phyloP scores from a whole-genome alignment of 192 early-diverging fungal genomes.

The Gaertneriomyces semiglobifer region DNA sequence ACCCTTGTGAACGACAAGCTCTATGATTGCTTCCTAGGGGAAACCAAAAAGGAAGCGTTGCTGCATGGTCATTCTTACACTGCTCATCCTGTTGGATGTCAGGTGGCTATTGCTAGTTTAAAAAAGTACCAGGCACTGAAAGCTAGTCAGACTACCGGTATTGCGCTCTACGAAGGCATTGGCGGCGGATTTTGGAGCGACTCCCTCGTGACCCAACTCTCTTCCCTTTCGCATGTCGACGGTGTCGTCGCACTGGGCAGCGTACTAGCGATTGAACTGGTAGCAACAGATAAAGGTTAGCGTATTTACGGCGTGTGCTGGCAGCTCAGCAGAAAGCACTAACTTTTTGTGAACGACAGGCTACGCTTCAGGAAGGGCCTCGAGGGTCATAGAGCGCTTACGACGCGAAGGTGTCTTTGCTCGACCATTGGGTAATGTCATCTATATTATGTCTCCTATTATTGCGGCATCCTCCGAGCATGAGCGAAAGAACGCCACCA shows the following conservation, averaged over 20 bases:
- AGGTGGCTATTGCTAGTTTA: constrained; percentile 59
- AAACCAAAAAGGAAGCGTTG: constrained; percentile 64
- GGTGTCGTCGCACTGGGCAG: constrained; percentile 66
- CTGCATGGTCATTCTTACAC: constrained; percentile 83
- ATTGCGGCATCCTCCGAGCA: neutral
- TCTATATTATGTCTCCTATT: constrained; percentile 65
- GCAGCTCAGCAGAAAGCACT: neutral
- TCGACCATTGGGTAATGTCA: constrained; percentile 70
- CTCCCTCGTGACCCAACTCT: constrained; percentile 30
- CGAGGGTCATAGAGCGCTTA: constrained; percentile 34
- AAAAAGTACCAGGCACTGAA: constrained; percentile 43
- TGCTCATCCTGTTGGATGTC: constrained; percentile 77
- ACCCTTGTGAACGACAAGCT: constrained; percentile 63
- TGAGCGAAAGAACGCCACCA: neutral
- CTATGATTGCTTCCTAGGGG: constrained; percentile 62
- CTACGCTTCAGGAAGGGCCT: constrained; percentile 50
- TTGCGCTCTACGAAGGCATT: too few species aligned
- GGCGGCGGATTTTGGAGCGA: too few species aligned
- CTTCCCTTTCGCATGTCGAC: constrained; percentile 54
- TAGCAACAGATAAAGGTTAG: neutral
- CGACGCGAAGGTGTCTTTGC: constrained; percentile 53
- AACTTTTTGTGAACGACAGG: constrained; percentile 30
- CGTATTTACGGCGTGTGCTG: neutral
- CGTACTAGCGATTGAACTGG: constrained; percentile 64
- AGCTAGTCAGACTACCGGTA: too few species aligned